These are phyloP conservation scores for Pyrenochaeta sp. DNA, from an alignment of 2,329 filamentous ascomycete genomes.

Conservation along the genomic window DNA sequence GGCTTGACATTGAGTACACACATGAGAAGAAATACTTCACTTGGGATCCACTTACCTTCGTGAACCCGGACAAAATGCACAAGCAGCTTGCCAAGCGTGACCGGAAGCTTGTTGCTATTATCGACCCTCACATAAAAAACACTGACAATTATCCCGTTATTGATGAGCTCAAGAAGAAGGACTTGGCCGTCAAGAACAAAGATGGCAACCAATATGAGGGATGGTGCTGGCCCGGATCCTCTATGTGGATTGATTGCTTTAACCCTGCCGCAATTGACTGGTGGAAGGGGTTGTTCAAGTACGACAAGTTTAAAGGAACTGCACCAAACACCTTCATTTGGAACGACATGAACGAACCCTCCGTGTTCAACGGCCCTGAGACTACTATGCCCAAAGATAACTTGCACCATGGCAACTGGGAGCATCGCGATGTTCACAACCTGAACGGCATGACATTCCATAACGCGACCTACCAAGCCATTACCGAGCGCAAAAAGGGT, in stretches of 20 bases:
- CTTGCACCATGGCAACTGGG: slow-evolving; percentile 88
- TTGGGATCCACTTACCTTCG: slow-evolving; percentile 90
- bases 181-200: slow-evolving; percentile 87
- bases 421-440: slow-evolving; percentile 97
- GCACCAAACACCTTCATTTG: slow-evolving; percentile 90
- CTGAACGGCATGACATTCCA: slow-evolving; percentile 94
- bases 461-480: slow-evolving; percentile 88
- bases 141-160: slow-evolving; percentile 77
- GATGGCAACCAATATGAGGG: slow-evolving; percentile 89
- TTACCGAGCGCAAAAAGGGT: slow-evolving; percentile 85
- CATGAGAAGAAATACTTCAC: slow-evolving; percentile 98
- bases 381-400: slow-evolving; percentile 99
- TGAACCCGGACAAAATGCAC: slow-evolving; percentile 85
- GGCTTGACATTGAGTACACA: slow-evolving; percentile 98
- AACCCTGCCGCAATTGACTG: slow-evolving; percentile 90
- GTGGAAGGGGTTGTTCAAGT: slow-evolving; percentile 91
- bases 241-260: slow-evolving; percentile 95
- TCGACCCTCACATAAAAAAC: slow-evolving; percentile 98
- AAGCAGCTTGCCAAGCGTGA: slow-evolving; percentile 85
- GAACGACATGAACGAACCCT: slow-evolving; percentile 99
- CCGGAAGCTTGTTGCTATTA: slow-evolving; percentile 91
- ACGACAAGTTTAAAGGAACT: slow-evolving; percentile 85
- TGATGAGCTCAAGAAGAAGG: slow-evolving; percentile 83
- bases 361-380: slow-evolving; percentile 97
- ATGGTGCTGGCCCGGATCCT: slow-evolving; percentile 98